A percentile compares a stretch with the other conserved stretches of the same genome.
Conservation (phyloP, 345 rosid genomes). For the Rhodamnia rubescens region DNA sequence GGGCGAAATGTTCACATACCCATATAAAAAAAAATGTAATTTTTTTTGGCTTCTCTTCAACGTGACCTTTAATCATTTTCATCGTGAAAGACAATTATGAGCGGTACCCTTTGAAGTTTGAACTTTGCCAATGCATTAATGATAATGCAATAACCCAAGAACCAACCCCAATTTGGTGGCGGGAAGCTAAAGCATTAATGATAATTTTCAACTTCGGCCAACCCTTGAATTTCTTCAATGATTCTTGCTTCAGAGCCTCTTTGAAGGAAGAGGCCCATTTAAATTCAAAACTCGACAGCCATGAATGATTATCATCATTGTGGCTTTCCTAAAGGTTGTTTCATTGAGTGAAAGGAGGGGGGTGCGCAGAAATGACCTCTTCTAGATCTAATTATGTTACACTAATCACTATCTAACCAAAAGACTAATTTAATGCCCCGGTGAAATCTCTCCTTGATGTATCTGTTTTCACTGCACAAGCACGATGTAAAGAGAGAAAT, state of each 20-base stretch:
- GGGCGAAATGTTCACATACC: not conserved
- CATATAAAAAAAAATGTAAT: not conserved
- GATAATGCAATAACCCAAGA: not conserved
- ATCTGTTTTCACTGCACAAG: not conserved
- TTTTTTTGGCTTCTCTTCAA: not conserved
- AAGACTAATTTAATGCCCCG: not conserved
- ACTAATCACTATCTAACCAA: not conserved
- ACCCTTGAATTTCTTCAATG: not conserved
- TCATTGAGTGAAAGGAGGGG: not conserved
- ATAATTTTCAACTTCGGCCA: not conserved
- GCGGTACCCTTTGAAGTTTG: not conserved
- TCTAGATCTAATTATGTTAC: not conserved
- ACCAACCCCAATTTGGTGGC: not conserved
- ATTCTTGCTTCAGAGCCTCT: constrained; percentile 1
- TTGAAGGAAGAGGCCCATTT: constrained; percentile 2
- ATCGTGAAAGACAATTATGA: not conserved
- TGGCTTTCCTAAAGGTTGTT: not conserved
- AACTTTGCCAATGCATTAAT: not conserved
- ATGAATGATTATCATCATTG: constrained; percentile 13
- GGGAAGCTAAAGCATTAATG: not conserved
- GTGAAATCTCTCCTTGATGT: not conserved
- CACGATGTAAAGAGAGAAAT: not conserved
- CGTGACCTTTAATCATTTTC: not conserved
- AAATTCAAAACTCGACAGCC: constrained; percentile 9
- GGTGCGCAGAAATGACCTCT: not conserved